Percentiles rank a stretch among this genome's conserved stretches.
phyloP scores from a whole-genome alignment of 768 basidiomycete species.

The Amanita inopinata region DNA sequence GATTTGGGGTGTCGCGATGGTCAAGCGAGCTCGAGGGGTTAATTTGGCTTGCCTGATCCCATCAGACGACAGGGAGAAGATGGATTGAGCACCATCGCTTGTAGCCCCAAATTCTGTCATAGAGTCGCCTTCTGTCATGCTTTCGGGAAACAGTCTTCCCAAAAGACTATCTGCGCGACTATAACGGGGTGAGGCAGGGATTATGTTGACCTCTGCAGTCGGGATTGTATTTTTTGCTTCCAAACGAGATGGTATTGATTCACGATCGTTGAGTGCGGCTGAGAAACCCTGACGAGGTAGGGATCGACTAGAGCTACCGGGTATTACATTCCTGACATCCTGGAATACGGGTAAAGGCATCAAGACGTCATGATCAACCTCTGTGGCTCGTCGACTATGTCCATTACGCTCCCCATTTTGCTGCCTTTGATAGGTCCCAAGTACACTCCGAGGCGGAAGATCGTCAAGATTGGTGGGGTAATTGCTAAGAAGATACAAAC shows the following conservation, averaged over 20 bases:
- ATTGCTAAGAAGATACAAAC: conserved; percentile 12
- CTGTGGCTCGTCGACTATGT: conserved; percentile 1
- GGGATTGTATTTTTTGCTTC: not conserved
- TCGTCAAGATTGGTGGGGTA: conserved; percentile 25
- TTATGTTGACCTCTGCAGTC: not conserved
- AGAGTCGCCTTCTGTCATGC: conserved; percentile 8
- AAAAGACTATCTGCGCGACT: conserved; percentile 16
- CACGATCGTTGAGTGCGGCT: not conserved
- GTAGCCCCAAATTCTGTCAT: conserved; percentile 13
- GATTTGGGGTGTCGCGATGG: conserved; percentile 7
- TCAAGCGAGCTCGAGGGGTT: conserved; percentile 10
- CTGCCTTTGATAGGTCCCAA: conserved; percentile 14
- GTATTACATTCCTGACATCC: conserved; percentile 9
- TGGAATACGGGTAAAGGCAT: conserved; percentile 14
- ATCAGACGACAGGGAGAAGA: conserved; percentile 9
- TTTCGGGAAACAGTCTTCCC: conserved; percentile 19
- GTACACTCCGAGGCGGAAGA: conserved; percentile 27
- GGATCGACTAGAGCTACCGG: conserved; percentile 2
- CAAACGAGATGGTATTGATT: not conserved
- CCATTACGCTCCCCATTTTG: conserved; percentile 3
- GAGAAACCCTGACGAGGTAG: not conserved
- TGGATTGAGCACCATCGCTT: conserved; percentile 16
- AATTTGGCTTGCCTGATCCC: conserved; percentile 7
- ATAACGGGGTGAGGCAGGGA: conserved; percentile 3
- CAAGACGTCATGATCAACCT: conserved; percentile 6